phyloP scores from a whole-genome alignment of 139 green algal species.

The Trebouxia sp. region DNA sequence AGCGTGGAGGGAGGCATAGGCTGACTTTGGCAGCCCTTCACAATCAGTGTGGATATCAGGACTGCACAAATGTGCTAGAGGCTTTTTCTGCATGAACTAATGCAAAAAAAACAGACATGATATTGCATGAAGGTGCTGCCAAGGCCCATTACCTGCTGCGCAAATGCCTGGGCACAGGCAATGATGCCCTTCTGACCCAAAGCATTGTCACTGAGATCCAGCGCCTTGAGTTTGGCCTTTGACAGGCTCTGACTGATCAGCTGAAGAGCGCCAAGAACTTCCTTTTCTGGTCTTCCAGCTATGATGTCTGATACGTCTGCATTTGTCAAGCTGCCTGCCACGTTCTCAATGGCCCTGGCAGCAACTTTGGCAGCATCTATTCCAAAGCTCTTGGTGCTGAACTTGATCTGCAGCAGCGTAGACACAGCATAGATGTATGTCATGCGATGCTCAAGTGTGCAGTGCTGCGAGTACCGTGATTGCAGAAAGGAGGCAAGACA shows the following conservation, averaged over 20 bases:
- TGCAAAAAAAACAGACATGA: too few relatives aligned
- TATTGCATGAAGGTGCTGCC: too few relatives aligned
- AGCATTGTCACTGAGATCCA: constrained; percentile 92
- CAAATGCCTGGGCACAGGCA: constrained; percentile 68
- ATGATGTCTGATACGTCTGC: constrained; percentile 93
- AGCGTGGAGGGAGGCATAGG: too few relatives aligned
- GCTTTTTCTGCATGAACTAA: too few relatives aligned
- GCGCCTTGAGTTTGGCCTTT: constrained; percentile 46
- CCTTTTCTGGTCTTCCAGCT: constrained; percentile 72
- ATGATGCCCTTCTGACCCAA: constrained; percentile 93
- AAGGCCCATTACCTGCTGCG: constrained; percentile 60
- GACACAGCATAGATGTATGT: neutral
- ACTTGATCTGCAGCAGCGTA: constrained; percentile 64
- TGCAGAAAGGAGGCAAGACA: too few relatives aligned
- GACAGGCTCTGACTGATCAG: constrained; percentile 67
- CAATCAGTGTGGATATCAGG: too few relatives aligned
- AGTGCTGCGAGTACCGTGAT: too few relatives aligned
- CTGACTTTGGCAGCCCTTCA: too few relatives aligned
- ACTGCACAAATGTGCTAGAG: too few relatives aligned
- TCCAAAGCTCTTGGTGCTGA: constrained; percentile 92
- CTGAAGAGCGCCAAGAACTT: constrained; percentile 79
- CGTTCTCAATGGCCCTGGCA: constrained; percentile 66
- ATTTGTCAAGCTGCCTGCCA: constrained; percentile 56
- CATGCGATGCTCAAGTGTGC: too few relatives aligned
- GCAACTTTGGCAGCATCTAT: constrained; percentile 79